These are phyloP conservation scores for Kwoniella sp. DNA, from an alignment of 768 basidiomycete genomes.

Conservation along the genomic window DNA sequence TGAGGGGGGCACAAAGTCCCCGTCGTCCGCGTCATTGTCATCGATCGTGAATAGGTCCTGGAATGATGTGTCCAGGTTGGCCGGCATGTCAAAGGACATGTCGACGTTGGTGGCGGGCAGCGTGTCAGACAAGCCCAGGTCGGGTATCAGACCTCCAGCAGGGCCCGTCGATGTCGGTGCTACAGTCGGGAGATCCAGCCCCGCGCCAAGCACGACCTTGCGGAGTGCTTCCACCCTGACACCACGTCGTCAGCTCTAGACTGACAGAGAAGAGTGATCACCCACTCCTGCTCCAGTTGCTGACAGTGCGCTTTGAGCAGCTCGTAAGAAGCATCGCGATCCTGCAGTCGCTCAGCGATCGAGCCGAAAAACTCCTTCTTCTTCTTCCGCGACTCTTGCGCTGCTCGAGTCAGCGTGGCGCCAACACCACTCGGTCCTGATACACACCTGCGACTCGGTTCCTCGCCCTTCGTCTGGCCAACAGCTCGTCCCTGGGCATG, in stretches of 20 bases:
- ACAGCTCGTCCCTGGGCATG: constrained; percentile 28
- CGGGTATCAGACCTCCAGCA: too few relatives aligned
- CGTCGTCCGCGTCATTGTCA: constrained; percentile 20
- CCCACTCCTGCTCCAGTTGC: constrained; percentile 19
- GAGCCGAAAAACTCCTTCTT: constrained; percentile 19
- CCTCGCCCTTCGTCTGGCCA: constrained; percentile 25
- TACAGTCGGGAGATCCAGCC: constrained; percentile 9
- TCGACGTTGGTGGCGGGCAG: too few relatives aligned
- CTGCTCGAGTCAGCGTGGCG: background rate
- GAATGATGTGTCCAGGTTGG: constrained; percentile 7
- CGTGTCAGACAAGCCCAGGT: too few relatives aligned
- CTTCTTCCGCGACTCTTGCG: constrained; percentile 22
- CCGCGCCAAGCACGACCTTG: constrained; percentile 10
- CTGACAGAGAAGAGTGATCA: background rate
- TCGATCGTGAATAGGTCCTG: constrained; percentile 16
- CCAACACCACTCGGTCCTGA: background rate
- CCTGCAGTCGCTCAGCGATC: constrained; percentile 13
- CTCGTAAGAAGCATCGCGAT: constrained; percentile 8
- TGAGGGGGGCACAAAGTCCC: constrained; percentile 16
- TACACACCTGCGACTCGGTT: constrained; percentile 30
- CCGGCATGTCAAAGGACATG: constrained; percentile 8
- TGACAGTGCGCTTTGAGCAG: constrained; percentile 14
- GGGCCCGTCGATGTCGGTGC: too few relatives aligned
- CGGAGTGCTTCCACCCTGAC: constrained; percentile 10
- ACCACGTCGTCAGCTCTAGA: background rate